A percentile compares a stretch with the other conserved stretches of the same genome.
These are phyloP conservation scores for Backusella sp. DNA, from an alignment of 192 early-diverging fungal genomes.

Conservation along the genomic window DNA sequence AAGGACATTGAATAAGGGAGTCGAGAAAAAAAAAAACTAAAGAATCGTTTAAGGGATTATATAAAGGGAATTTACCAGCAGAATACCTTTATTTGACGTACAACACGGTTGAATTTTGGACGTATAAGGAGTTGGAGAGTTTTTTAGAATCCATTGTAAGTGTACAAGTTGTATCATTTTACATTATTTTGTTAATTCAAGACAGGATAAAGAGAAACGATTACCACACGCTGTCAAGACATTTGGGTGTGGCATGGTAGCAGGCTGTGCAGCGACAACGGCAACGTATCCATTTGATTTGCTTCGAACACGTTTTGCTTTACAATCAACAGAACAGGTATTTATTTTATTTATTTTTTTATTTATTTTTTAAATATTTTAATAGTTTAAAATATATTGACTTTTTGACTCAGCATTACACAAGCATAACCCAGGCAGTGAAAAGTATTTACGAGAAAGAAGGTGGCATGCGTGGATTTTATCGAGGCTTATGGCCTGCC, in stretches of 20 bases:
- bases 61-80: constrained; percentile 93
- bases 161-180: background rate
- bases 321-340: constrained; percentile 64
- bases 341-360: background rate
- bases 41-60: constrained; percentile 54
- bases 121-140: constrained; percentile 61
- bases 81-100: constrained; percentile 92
- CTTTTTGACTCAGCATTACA: constrained; percentile 54
- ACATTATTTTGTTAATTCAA: background rate
- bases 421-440: constrained; percentile 61
- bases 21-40: too few relatives aligned
- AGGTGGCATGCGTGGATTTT: constrained; percentile 79
- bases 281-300: constrained; percentile 96
- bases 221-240: constrained; percentile 46
- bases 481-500: constrained; percentile 81
- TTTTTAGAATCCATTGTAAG: constrained; percentile 28
- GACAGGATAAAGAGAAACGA: constrained; percentile 7
- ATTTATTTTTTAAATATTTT: background rate
- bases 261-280: constrained; percentile 77
- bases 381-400: background rate
- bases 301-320: constrained; percentile 89
- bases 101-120: constrained; percentile 83
- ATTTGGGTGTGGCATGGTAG: constrained; percentile 76
- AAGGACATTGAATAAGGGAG: too few relatives aligned
- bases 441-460: constrained; percentile 65